Conservation (phyloP, 805 yeast species). For the Kuraishia cidri region DNA sequence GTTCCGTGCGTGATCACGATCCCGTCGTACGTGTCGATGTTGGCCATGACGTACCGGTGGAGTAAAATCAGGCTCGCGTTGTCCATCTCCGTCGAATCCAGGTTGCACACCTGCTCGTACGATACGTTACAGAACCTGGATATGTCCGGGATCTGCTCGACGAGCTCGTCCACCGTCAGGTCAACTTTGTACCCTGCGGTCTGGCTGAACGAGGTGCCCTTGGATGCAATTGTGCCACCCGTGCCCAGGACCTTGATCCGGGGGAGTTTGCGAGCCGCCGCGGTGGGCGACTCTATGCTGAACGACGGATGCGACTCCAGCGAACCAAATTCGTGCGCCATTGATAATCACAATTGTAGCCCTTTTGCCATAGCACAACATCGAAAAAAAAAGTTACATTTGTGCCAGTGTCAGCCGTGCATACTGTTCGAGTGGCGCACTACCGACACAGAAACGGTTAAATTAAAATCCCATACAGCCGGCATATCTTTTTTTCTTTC, state of each 20-base stretch:
- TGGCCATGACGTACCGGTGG: slow-evolving; percentile 34
- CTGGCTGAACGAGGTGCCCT: slow-evolving; percentile 33
- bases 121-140: slow-evolving; percentile 43
- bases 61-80: slow-evolving; percentile 34
- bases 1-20: slow-evolving; percentile 68
- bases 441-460: too few species aligned
- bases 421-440: too few species aligned
- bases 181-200: slow-evolving; percentile 50
- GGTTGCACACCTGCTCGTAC: slow-evolving; percentile 54
- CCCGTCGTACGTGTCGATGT: slow-evolving; percentile 39
- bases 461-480: too few species aligned
- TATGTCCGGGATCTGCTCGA: slow-evolving; percentile 48
- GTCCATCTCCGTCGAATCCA: slow-evolving; percentile 52
- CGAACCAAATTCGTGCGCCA: too few species aligned
- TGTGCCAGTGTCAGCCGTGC: too few species aligned
- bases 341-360: too few species aligned
- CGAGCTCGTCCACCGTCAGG: slow-evolving; percentile 39
- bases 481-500: too few species aligned
- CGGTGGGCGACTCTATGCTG: slow-evolving; percentile 2
- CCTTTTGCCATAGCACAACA: too few species aligned
- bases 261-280: slow-evolving; percentile 11
- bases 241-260: slow-evolving; percentile 42
- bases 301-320: slow-evolving; percentile 1
- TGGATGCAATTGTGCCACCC: slow-evolving; percentile 54
- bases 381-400: too few species aligned